These are phyloP conservation scores for Cordyceps tenuipes DNA, from an alignment of 2,329 filamentous ascomycete genomes.

Conservation along the genomic window DNA sequence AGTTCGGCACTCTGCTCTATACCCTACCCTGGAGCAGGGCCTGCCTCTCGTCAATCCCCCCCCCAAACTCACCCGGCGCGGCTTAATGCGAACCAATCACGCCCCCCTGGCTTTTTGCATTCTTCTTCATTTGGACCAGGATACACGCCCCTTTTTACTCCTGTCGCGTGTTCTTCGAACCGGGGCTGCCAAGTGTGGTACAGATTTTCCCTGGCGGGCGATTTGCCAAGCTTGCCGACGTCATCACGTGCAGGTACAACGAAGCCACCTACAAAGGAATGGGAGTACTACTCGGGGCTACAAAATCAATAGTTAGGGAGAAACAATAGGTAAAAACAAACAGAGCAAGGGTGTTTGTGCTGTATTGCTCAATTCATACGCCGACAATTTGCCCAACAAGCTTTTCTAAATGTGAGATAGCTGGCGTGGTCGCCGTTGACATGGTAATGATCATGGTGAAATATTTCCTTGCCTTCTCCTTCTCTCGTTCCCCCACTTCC, in stretches of 20 bases:
- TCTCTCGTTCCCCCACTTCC: neutral
- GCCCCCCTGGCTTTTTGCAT: neutral
- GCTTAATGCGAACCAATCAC: no score
- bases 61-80: no score
- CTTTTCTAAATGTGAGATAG: slow-evolving; percentile 12
- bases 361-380: slow-evolving; percentile 10
- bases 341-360: neutral
- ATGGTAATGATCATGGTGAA: slow-evolving; percentile 11
- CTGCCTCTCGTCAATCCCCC: no score
- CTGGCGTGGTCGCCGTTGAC: slow-evolving; percentile 6
- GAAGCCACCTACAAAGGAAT: neutral
- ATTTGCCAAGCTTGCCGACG: neutral
- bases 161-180: no score
- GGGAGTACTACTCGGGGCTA: neutral
- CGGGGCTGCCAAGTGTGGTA: no score
- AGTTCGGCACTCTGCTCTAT: no score
- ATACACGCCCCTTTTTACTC: no score
- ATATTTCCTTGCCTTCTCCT: neutral
- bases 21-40: no score
- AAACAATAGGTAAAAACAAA: no score
- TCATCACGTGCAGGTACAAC: neutral
- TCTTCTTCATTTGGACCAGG: neutral
- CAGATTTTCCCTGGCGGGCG: neutral
- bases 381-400: slow-evolving; percentile 7
- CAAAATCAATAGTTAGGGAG: no score